These are phyloP conservation scores for Ceratocystis huliohia DNA, from an alignment of 2,329 filamentous ascomycete species.

Conservation along the genomic window DNA sequence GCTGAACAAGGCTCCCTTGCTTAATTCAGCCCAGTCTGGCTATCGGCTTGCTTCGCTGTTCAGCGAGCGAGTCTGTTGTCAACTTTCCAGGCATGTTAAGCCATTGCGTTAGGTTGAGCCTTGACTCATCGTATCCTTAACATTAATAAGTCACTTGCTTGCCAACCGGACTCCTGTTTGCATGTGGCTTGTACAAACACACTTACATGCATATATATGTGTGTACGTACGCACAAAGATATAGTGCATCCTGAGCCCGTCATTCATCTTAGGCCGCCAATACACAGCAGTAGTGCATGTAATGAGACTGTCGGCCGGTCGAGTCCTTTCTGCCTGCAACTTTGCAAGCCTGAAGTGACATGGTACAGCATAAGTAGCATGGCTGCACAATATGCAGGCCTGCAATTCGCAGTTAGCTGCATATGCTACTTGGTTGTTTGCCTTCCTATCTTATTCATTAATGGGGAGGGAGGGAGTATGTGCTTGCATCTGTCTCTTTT, in stretches of 20 bases:
- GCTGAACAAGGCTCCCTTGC: constrained; percentile 6
- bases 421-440: neutral
- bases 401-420: neutral
- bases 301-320: neutral
- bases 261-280: neutral
- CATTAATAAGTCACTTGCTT: neutral
- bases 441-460: neutral
- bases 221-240: neutral
- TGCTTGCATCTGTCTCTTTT: neutral
- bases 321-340: neutral
- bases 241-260: neutral
- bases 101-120: too few species aligned
- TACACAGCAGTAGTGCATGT: constrained; percentile 2
- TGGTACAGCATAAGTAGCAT: neutral
- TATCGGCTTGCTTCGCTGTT: neutral
- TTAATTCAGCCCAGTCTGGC: constrained; percentile 1
- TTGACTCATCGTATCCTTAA: neutral
- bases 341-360: neutral
- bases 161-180: neutral
- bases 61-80: neutral
- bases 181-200: neutral
- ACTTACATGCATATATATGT: neutral
- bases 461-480: neutral
- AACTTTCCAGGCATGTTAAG: neutral
- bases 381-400: constrained; percentile 2